A percentile compares a stretch with the other conserved stretches of the same genome.
Evolutionary conservation across 768 basidiomycete genomes (phyloP).

Genomic region (Tubosaeta sp.): DNA sequence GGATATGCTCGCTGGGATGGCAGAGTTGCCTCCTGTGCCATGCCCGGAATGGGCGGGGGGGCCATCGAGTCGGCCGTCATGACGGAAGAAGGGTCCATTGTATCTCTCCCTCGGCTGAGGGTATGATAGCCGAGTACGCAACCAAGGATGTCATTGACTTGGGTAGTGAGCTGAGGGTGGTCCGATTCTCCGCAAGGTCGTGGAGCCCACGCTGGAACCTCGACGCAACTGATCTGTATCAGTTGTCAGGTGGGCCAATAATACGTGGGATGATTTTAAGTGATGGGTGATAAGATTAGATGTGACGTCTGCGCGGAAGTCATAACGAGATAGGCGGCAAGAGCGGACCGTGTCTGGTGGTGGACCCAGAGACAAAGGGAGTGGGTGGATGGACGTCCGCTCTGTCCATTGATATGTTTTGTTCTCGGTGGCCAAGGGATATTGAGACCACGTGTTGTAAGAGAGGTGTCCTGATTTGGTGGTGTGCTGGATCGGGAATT

Average conservation of each 20-base stretch:
- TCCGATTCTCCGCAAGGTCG: constrained; percentile 21
- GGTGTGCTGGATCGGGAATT: constrained; percentile 26
- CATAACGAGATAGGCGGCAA: not conserved
- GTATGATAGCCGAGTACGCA: constrained; percentile 29
- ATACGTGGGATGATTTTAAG: constrained; percentile 1
- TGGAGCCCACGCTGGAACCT: constrained; percentile 28
- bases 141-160: constrained; percentile 11
- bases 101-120: constrained; percentile 15
- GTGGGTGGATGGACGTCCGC: not conserved
- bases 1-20: constrained; percentile 21
- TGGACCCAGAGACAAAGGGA: constrained; percentile 7
- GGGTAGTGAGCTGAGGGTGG: constrained; percentile 12
- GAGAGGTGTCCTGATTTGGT: constrained; percentile 23
- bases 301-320: constrained; percentile 9
- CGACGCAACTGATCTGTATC: constrained; percentile 22
- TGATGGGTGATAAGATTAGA: constrained; percentile 30
- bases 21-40: constrained; percentile 10
- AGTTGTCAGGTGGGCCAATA: constrained; percentile 13
- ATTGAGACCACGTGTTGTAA: constrained; percentile 26
- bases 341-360: constrained; percentile 5
- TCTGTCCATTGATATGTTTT: too few relatives aligned
- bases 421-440: not conserved
- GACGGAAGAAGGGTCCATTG: too few relatives aligned
- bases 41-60: constrained; percentile 20
- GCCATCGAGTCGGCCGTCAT: not conserved